Evolutionary conservation across 2,329 filamentous ascomycete genomes (phyloP).

Genomic region (Elsinoe batatas): DNA sequence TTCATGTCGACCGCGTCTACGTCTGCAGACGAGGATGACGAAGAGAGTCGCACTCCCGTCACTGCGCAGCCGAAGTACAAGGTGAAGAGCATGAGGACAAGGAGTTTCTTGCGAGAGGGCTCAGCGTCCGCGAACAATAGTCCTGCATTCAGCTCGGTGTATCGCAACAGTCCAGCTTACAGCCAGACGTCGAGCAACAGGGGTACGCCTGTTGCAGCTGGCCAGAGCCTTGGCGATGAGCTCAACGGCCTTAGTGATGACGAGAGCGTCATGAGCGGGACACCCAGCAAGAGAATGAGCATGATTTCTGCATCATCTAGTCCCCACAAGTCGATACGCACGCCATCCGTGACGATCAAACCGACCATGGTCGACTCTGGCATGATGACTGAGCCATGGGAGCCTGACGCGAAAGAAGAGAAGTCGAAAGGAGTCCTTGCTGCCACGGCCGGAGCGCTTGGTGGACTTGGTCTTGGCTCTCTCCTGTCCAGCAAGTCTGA

Average conservation of each 20-base stretch:
- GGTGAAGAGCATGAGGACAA: conserved; percentile 48
- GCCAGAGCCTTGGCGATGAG: conserved; percentile 84
- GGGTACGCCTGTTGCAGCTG: conserved; percentile 37
- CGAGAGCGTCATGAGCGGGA: conserved; percentile 15
- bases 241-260: conserved; percentile 70
- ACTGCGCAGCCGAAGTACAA: conserved; percentile 59
- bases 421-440: conserved; percentile 14
- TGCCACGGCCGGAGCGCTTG: conserved; percentile 23
- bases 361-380: conserved; percentile 48
- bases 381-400: conserved; percentile 54
- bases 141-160: conserved; percentile 3
- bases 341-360: conserved; percentile 11
- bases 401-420: conserved; percentile 25
- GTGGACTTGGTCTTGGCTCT: conserved; percentile 27
- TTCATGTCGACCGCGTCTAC: conserved; percentile 84
- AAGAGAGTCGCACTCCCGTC: conserved; percentile 54
- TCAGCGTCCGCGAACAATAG: conserved; percentile 39
- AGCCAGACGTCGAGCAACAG: conserved; percentile 37
- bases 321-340: conserved; percentile 4
- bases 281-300: conserved; percentile 13
- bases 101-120: conserved; percentile 14
- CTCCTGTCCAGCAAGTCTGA: conserved; percentile 23
- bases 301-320: conserved; percentile 14
- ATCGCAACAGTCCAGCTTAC: conserved; percentile 32
- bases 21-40: conserved; percentile 66